Evolutionary conservation across 176 grass and related monocot genomes (phyloP), one percentile per base, ranked within the genome.

Genomic region (Secale cereale): DNA sequence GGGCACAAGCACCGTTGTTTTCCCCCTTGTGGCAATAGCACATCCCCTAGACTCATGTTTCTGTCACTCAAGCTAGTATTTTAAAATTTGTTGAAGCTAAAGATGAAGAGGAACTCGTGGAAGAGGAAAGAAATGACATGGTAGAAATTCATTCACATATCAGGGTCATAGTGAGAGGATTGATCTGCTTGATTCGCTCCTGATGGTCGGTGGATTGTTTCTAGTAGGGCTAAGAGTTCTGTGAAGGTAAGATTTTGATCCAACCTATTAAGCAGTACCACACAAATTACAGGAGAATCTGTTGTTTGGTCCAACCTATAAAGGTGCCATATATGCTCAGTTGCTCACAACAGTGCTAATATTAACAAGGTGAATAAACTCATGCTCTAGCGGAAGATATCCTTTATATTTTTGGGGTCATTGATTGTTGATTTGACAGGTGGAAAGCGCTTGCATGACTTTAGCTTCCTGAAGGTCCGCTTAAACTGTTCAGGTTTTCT

Each of bases 161-260:
- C 94, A 95, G 62, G 95, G 95, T 45, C 95, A 98, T 52, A 90
- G 85, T 22, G 85, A 85, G 70, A 85, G 87, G 60, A 87, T 98
- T 86, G 87, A 91, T 83, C 89, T 84, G 30, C 89, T 98, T 78
- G 84, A 83, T 95, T 98, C 83, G 93, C 85, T 80, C 95, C 92
- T 82, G 93, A 98, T 85, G 95, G 93, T 20, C 86, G 90, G 83
- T 98, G 95, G 95, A 89, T 98, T 86, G 93, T 98, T 87, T 95
- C 93, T 80, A 89, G 93, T 61, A 89, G 89, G 60, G 85, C 90
- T 73, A 91, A 95, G 59, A 93, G 85, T 48, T 84, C 86, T 46
- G 89, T 93, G 22, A 98, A 95, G 93, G 93, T 98, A 86, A 41
- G 50, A 32, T 78, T 78, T 26, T 86, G 52, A 86, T 20, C 6